These are phyloP conservation scores for Heliosperma pusillum DNA, from an alignment of 148 eudicot species.

Conservation along the genomic window DNA sequence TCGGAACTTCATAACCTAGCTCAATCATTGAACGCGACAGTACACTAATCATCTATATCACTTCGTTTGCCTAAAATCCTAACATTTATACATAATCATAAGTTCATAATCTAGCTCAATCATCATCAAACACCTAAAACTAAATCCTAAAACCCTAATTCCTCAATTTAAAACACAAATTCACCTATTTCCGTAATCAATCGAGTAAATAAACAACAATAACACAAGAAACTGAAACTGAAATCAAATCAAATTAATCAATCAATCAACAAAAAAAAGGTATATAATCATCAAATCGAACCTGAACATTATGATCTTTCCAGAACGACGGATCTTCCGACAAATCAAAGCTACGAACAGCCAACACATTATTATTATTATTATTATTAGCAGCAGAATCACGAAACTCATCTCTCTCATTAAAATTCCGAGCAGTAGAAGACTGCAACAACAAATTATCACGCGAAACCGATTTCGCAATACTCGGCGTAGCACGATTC, in stretches of 20 bases:
- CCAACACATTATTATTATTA: conserved; percentile 23
- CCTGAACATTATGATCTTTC: conserved; percentile 99
- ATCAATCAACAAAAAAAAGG: not conserved
- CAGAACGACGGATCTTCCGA: conserved; percentile 80
- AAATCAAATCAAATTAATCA: not conserved
- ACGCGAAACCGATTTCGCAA: conserved; percentile 48
- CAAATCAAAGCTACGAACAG: conserved; percentile 59
- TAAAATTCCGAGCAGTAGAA: conserved; percentile 41
- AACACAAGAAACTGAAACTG: not conserved
- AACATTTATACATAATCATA: conserved; percentile 1
- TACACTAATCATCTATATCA: no score
- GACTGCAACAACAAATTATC: conserved; percentile 36
- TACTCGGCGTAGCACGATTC: conserved; percentile 39
- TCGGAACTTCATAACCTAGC: no score
- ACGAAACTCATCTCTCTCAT: conserved; percentile 34
- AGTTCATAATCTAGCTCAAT: not conserved
- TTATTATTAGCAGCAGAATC: conserved; percentile 17
- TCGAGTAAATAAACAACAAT: not conserved
- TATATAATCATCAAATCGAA: conserved; percentile 17
- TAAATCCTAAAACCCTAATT: conserved; percentile 18
- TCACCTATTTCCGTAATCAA: not conserved
- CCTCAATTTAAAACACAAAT: not conserved
- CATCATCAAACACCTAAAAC: not conserved
- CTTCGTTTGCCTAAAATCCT: no score
- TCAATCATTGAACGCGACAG: no score